A percentile compares a stretch with the other conserved stretches of the same genome.
Evolutionary conservation across 208 protist genomes (phyloP).

Genomic region (Trypanosoma melophagium): DNA sequence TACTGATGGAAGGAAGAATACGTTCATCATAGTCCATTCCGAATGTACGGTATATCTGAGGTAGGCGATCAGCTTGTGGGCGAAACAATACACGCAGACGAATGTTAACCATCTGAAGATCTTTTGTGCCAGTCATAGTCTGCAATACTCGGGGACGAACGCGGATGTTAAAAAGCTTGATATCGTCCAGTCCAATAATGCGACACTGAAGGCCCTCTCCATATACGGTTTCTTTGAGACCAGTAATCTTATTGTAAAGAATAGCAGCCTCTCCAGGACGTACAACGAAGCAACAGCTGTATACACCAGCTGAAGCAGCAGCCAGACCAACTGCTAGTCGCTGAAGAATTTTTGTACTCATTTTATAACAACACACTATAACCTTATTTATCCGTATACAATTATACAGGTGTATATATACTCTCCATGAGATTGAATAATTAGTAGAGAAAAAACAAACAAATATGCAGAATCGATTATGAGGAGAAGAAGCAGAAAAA

Average conservation of each 20-base stretch:
- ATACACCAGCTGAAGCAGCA: conserved; percentile 67
- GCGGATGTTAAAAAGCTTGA: conserved; percentile 97
- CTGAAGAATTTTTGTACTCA: conserved; percentile 68
- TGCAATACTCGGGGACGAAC: conserved; percentile 86
- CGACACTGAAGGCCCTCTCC: conserved; percentile 88
- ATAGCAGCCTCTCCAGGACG: conserved; percentile 90
- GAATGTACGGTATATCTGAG: conserved; percentile 90
- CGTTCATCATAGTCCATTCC: conserved; percentile 96
- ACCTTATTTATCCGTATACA: neutral
- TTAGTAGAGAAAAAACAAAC: no score
- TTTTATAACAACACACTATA: neutral
- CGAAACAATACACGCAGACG: conserved; percentile 90
- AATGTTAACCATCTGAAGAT: conserved; percentile 94
- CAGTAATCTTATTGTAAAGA: conserved; percentile 90
- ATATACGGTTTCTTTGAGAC: conserved; percentile 87
- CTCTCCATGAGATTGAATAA: no score
- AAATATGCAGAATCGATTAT: no score
- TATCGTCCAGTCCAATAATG: conserved; percentile 94
- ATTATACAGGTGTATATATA: neutral
- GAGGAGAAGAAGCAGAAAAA: no score
- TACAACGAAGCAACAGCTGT: conserved; percentile 92
- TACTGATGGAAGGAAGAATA: conserved; percentile 98
- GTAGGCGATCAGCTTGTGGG: conserved; percentile 79
- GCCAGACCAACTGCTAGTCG: conserved; percentile 57
- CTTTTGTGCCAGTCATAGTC: conserved; percentile 92